Conservation (phyloP, 2,329 filamentous ascomycete species). For the Lachnum nothofagi region DNA sequence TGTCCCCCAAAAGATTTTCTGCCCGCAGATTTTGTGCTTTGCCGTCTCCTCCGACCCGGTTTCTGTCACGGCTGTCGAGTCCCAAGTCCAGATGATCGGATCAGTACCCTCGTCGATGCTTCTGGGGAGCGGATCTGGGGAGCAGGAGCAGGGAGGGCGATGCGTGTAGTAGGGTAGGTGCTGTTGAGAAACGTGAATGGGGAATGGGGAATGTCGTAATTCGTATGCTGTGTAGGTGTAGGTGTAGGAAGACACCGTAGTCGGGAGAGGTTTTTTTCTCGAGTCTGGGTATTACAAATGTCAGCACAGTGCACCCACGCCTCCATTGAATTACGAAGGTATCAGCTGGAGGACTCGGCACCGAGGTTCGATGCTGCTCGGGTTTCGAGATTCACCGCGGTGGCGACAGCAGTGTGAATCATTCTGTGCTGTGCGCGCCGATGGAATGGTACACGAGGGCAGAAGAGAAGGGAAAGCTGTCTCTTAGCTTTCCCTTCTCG, state of each 20-base stretch:
- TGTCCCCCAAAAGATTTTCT: conserved; percentile 3
- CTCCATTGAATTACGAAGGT: too few relatives aligned
- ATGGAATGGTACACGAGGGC: not conserved
- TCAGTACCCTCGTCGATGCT: conserved; percentile 7
- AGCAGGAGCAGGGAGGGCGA: too few relatives aligned
- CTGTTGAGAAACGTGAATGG: conserved; percentile 22
- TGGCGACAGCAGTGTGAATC: conserved; percentile 2
- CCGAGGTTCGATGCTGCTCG: not conserved
- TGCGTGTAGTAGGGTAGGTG: conserved; percentile 14
- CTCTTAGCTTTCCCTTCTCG: not conserved
- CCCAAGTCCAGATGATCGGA: conserved; percentile 13
- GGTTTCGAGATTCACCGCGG: not conserved
- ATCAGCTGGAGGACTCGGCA: conserved; percentile 2
- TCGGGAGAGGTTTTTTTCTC: conserved; percentile 20
- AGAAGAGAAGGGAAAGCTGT: too few relatives aligned
- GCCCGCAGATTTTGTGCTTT: conserved; percentile 10
- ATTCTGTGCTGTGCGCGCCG: not conserved
- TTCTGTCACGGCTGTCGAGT: conserved; percentile 14
- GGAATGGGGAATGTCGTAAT: too few relatives aligned
- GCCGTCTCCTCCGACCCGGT: conserved; percentile 12
- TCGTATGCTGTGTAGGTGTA: conserved; percentile 25
- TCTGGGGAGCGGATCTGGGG: conserved; percentile 7
- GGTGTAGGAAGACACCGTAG: conserved; percentile 20
- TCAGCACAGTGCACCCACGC: conserved; percentile 18
- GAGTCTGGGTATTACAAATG: conserved; percentile 23